A percentile compares a stretch with the other conserved stretches of the same genome.
phyloP scores from a whole-genome alignment of 139 green algal genomes.

The Ostreobium quekettii region DNA sequence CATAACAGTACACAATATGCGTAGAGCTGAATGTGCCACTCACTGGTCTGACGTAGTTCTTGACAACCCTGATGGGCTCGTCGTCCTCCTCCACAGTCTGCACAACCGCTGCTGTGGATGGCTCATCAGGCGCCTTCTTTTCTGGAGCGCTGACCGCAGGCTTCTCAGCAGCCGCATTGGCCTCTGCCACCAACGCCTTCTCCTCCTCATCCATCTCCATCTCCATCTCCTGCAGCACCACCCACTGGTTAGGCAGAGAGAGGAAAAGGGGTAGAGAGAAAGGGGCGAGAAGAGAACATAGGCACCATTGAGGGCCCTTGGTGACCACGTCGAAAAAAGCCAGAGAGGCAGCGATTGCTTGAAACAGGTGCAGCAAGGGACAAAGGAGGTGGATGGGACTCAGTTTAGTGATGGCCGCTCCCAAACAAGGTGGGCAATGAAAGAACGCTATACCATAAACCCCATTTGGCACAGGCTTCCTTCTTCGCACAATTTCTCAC shows the following conservation, averaged over 20 bases:
- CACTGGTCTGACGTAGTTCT: slow-evolving; percentile 75
- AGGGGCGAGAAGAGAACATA: not conserved
- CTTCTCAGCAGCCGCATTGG: slow-evolving; percentile 16
- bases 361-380: too few relatives aligned
- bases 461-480: too few relatives aligned
- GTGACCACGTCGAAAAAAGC: too few relatives aligned
- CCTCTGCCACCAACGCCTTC: slow-evolving; percentile 62
- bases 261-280: not conserved
- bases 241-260: slow-evolving; percentile 3
- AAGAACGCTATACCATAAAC: too few relatives aligned
- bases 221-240: slow-evolving; percentile 26
- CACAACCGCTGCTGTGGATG: slow-evolving; percentile 10
- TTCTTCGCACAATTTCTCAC: too few relatives aligned
- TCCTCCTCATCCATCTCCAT: slow-evolving; percentile 85
- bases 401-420: too few relatives aligned
- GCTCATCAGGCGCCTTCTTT: not conserved
- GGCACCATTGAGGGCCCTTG: too few relatives aligned
- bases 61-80: slow-evolving; percentile 68
- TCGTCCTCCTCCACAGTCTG: slow-evolving; percentile 36
- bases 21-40: not conserved
- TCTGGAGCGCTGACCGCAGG: slow-evolving; percentile 1
- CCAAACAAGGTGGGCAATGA: too few relatives aligned
- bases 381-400: too few relatives aligned
- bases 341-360: not conserved
- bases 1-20: slow-evolving; percentile 15